Evolutionary conservation across 176 grass and related monocot genomes (phyloP).

Genomic region (Areca catechu): DNA sequence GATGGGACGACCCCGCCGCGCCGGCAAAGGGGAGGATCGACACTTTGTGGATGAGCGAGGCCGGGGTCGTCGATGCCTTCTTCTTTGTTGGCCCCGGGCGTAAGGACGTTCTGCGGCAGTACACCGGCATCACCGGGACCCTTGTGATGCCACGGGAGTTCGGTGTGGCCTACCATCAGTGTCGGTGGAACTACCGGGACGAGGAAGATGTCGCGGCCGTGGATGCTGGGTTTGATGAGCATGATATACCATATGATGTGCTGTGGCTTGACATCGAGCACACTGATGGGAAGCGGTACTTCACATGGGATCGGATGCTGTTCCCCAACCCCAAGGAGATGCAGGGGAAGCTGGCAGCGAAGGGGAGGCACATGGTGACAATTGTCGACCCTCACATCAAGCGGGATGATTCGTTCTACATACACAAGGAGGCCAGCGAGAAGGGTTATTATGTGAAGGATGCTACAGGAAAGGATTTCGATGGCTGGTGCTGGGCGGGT

Average conservation of each 20-base stretch:
- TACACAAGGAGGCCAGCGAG: slow-evolving; percentile 77
- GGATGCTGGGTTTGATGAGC: slow-evolving; percentile 74
- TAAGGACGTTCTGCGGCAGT: slow-evolving; percentile 78
- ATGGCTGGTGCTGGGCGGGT: slow-evolving; percentile 96
- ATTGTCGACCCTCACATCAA: slow-evolving; percentile 96
- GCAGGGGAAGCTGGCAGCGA: slow-evolving; percentile 64
- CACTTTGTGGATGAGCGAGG: slow-evolving; percentile 88
- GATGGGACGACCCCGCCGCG: slow-evolving; percentile 38
- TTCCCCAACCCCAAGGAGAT: slow-evolving; percentile 80
- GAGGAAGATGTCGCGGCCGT: slow-evolving; percentile 77
- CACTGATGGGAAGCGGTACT: slow-evolving; percentile 85
- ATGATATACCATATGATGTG: slow-evolving; percentile 94
- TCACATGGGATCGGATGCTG: slow-evolving; percentile 65
- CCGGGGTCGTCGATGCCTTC: slow-evolving; percentile 65
- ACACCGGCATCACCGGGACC: slow-evolving; percentile 63
- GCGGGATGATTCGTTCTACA: slow-evolving; percentile 47
- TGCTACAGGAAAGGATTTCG: slow-evolving; percentile 59
- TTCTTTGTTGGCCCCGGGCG: slow-evolving; percentile 81
- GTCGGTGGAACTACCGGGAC: slow-evolving; percentile 93
- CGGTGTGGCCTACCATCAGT: slow-evolving; percentile 77
- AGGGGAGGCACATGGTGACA: slow-evolving; percentile 87
- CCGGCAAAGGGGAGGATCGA: slow-evolving; percentile 29
- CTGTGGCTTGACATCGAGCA: slow-evolving; percentile 97
- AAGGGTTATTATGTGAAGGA: slow-evolving; percentile 92
- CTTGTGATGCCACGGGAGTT: slow-evolving; percentile 75